A percentile compares a stretch with the other conserved stretches of the same genome.
Conservation (phyloP, 1,284 basidiomycete genomes). For the Ceratobasidium sp. region DNA sequence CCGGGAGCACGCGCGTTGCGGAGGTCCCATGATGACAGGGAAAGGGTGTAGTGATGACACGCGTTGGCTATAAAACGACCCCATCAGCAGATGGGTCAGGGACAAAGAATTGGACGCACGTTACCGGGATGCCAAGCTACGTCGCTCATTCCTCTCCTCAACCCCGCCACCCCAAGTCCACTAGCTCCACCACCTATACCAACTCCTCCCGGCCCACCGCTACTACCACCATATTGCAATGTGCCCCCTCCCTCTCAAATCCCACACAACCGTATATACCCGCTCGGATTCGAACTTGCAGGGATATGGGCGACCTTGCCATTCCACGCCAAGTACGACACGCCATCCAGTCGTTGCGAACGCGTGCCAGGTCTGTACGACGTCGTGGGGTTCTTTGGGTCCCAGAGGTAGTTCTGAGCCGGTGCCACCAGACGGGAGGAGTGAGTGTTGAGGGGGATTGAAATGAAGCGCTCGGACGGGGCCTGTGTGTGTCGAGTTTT, state of each 20-base stretch:
- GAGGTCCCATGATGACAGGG: no score
- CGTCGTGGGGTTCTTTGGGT: slow-evolving; percentile 81
- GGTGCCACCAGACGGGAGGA: slow-evolving; percentile 90
- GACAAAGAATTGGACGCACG: slow-evolving; percentile 60
- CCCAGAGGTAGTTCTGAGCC: slow-evolving; percentile 92
- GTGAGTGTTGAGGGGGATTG: slow-evolving; percentile 89
- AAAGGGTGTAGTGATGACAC: slow-evolving; percentile 94
- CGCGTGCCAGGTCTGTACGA: slow-evolving; percentile 84
- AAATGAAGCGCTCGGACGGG: slow-evolving; percentile 95
- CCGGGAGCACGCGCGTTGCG: slow-evolving; percentile 97
- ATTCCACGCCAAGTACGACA: slow-evolving; percentile 97
- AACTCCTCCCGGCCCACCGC: slow-evolving; percentile 81
- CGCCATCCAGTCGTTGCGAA: slow-evolving; percentile 92
- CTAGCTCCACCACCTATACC: slow-evolving; percentile 70
- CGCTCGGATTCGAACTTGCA: slow-evolving; percentile 92
- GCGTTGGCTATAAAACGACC: slow-evolving; percentile 72
- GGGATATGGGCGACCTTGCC: slow-evolving; percentile 93
- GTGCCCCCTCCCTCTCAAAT: slow-evolving; percentile 91
- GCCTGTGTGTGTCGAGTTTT: slow-evolving; percentile 90
- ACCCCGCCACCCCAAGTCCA: slow-evolving; percentile 77
- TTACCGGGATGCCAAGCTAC: slow-evolving; percentile 99
- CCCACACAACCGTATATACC: slow-evolving; percentile 98
- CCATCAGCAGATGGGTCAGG: slow-evolving; percentile 46
- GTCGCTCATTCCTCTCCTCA: slow-evolving; percentile 92
- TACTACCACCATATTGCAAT: slow-evolving; percentile 89